Evolutionary conservation across 2,329 filamentous ascomycete species (phyloP).

Genomic region (Claviceps africana): DNA sequence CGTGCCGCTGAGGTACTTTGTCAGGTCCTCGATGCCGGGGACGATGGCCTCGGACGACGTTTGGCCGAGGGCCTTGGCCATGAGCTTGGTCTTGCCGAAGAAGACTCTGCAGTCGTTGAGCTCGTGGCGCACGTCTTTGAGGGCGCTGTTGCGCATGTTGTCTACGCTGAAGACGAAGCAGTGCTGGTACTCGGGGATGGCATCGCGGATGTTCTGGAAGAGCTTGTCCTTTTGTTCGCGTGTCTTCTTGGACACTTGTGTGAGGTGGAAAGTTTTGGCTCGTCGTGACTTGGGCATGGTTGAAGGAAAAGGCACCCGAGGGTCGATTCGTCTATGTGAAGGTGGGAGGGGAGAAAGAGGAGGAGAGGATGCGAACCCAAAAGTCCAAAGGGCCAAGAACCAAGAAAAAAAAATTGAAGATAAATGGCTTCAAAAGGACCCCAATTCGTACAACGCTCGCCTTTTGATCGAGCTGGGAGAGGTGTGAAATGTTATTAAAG

Average conservation of each 20-base stretch:
- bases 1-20: conserved; percentile 58
- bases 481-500: not conserved
- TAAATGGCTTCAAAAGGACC: too few species aligned
- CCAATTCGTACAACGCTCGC: not conserved
- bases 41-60: conserved; percentile 66
- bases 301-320: conserved; percentile 10
- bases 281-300: conserved; percentile 95
- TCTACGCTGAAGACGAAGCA: conserved; percentile 89
- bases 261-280: conserved; percentile 75
- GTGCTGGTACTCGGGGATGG: conserved; percentile 72
- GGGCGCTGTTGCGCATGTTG: conserved; percentile 95
- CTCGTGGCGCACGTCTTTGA: conserved; percentile 79
- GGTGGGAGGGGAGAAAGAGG: not conserved
- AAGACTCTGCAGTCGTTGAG: conserved; percentile 69
- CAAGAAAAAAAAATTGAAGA: too few species aligned
- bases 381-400: too few species aligned
- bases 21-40: conserved; percentile 58
- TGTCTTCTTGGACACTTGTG: conserved; percentile 83
- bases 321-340: not conserved
- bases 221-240: conserved; percentile 84
- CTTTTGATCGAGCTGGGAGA: not conserved
- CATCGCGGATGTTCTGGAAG: conserved; percentile 76
- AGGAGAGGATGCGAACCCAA: too few species aligned
- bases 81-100: conserved; percentile 99
- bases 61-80: conserved; percentile 83